A percentile compares a stretch with the other conserved stretches of the same genome.
These are phyloP conservation scores for Somion occarium DNA, from an alignment of 1,284 basidiomycete genomes.

Conservation along the genomic window DNA sequence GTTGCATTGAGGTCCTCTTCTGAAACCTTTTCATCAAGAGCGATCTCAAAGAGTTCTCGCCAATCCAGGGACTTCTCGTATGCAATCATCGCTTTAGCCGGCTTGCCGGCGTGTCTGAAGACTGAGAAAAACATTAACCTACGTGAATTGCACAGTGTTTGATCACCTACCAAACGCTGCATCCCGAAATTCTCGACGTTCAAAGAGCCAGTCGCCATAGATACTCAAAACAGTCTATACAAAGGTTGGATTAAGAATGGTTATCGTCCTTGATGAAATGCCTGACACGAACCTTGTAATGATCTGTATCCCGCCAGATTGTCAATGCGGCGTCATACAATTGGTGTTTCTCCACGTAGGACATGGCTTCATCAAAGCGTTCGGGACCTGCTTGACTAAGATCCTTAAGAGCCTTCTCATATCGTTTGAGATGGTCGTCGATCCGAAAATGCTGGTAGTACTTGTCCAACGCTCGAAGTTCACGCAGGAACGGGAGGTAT, in stretches of 20 bases:
- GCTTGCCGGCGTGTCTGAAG: constrained; percentile 63
- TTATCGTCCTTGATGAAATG: background rate
- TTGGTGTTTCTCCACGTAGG: constrained; percentile 77
- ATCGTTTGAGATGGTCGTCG: constrained; percentile 86
- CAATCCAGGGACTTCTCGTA: constrained; percentile 85
- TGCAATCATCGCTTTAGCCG: constrained; percentile 75
- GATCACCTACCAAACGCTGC: constrained; percentile 68
- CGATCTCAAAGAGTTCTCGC: constrained; percentile 88
- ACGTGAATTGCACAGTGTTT: background rate
- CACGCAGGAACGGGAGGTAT: constrained; percentile 94
- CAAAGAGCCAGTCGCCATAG: constrained; percentile 89
- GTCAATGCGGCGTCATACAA: constrained; percentile 72
- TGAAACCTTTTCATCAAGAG: constrained; percentile 39
- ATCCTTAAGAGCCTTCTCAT: constrained; percentile 73
- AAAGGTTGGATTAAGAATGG: background rate
- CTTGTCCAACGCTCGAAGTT: constrained; percentile 77
- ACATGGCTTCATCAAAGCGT: constrained; percentile 75
- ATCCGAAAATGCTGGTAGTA: constrained; percentile 89
- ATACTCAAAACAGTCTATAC: constrained; percentile 52
- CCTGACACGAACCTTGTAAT: constrained; percentile 52
- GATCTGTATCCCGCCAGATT: constrained; percentile 65
- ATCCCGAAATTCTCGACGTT: constrained; percentile 78
- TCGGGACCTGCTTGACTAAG: constrained; percentile 63
- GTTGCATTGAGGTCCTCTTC: constrained; percentile 56
- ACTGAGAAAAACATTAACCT: constrained; percentile 37